These are phyloP conservation scores for Ogataea corticis DNA, from an alignment of 805 yeast genomes.

Conservation along the genomic window DNA sequence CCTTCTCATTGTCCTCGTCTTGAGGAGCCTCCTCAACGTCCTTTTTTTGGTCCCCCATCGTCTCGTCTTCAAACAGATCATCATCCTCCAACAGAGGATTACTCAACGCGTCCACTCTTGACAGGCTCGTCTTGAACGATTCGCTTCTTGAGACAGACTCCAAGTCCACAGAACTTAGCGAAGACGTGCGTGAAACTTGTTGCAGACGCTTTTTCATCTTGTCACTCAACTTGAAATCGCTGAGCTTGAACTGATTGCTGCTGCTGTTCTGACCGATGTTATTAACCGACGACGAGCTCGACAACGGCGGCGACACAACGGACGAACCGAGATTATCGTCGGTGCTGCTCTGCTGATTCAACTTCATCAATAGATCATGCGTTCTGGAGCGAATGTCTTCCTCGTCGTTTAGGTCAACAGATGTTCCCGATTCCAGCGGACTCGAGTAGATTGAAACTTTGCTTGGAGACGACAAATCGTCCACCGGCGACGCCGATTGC, in stretches of 20 bases:
- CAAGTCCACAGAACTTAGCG: conserved; percentile 23
- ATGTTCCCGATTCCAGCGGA: conserved; percentile 19
- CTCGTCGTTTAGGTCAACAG: conserved; percentile 19
- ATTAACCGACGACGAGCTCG: conserved; percentile 15
- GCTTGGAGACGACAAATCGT: conserved; percentile 7
- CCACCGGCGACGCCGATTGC: conserved; percentile 31
- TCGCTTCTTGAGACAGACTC: conserved; percentile 25
- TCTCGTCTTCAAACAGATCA: conserved; percentile 7
- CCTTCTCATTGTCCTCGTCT: conserved; percentile 11
- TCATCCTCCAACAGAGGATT: conserved; percentile 20
- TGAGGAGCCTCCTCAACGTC: conserved; percentile 3
- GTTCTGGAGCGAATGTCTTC: conserved; percentile 28
- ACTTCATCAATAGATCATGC: conserved; percentile 29
- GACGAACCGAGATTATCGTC: conserved; percentile 6
- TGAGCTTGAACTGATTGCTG: conserved; percentile 18
- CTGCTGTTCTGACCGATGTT: background rate
- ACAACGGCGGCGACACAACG: conserved; percentile 8
- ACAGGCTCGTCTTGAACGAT: conserved; percentile 23
- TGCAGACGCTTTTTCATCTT: conserved; percentile 32
- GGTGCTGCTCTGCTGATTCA: conserved; percentile 19
- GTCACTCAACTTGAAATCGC: conserved; percentile 33
- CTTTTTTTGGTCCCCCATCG: conserved; percentile 3
- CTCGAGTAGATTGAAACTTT: conserved; percentile 7
- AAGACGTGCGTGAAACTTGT: conserved; percentile 23
- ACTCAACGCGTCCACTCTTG: conserved; percentile 18